Evolutionary conservation across 129 eudicot species (phyloP).

Genomic region (Helianthus tuberosus): DNA sequence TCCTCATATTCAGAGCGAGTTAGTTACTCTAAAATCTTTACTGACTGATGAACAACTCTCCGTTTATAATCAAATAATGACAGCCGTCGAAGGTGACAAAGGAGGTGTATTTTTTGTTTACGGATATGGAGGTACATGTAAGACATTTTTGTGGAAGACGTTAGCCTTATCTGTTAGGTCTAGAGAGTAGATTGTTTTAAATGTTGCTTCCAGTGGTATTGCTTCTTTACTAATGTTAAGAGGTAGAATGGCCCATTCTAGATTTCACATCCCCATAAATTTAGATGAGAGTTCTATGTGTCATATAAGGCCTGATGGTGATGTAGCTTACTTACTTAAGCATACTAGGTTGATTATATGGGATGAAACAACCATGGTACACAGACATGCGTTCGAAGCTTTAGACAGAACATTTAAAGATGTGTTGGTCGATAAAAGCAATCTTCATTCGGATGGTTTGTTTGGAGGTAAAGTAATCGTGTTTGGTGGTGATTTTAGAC

Average conservation of each 20-base stretch:
- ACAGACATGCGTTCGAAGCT: neutral
- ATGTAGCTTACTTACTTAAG: neutral
- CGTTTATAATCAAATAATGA: neutral
- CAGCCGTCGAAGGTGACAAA: neutral
- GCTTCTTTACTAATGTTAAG: neutral
- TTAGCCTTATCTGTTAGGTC: neutral
- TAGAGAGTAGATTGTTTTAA: neutral
- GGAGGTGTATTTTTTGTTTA: slow-evolving; percentile 5
- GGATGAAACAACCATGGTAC: neutral
- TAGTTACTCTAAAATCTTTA: no score
- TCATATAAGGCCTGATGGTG: neutral
- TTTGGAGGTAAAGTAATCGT: neutral
- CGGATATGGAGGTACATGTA: slow-evolving; percentile 4
- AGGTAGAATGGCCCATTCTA: neutral
- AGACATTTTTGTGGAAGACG: slow-evolving; percentile 2
- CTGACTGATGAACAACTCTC: neutral
- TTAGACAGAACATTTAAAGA: neutral
- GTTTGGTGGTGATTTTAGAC: neutral
- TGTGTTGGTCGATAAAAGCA: neutral
- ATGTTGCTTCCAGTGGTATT: slow-evolving; percentile 3
- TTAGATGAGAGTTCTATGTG: neutral
- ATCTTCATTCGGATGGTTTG: neutral
- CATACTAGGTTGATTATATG: neutral
- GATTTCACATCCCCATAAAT: neutral
- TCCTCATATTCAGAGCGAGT: no score